A percentile compares a stretch with the other conserved stretches of the same genome.
Evolutionary conservation across 768 basidiomycete genomes (phyloP).

Genomic region (Suillus paluster): DNA sequence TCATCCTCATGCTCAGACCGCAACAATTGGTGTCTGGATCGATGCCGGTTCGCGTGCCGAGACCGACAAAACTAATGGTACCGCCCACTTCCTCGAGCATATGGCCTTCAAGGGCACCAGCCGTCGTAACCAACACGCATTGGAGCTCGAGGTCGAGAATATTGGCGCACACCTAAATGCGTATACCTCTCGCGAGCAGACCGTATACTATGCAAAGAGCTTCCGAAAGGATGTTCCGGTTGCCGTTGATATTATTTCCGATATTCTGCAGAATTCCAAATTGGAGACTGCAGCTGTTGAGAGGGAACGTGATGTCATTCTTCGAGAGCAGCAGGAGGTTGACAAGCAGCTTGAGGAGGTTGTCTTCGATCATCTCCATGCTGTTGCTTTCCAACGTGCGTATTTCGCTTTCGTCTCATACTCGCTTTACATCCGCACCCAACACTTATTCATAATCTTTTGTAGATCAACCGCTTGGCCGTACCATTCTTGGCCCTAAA

Average conservation of each 20-base stretch:
- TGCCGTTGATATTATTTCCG: slow-evolving; percentile 95
- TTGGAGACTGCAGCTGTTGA: slow-evolving; percentile 87
- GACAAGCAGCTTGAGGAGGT: slow-evolving; percentile 99
- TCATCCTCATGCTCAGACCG: slow-evolving; percentile 90
- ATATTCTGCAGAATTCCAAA: slow-evolving; percentile 97
- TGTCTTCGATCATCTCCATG: slow-evolving; percentile 97
- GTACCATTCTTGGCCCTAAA: slow-evolving; percentile 97
- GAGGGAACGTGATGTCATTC: slow-evolving; percentile 93
- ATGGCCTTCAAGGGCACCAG: slow-evolving; percentile 98
- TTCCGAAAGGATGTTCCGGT: slow-evolving; percentile 93
- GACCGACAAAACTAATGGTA: slow-evolving; percentile 92
- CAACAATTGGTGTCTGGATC: slow-evolving; percentile 99
- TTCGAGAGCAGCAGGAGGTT: slow-evolving; percentile 98
- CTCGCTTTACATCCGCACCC: slow-evolving; percentile 9
- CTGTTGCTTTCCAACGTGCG: slow-evolving; percentile 95
- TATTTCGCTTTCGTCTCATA: slow-evolving; percentile 15
- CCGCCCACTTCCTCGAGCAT: slow-evolving; percentile 98
- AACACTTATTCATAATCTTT: slow-evolving; percentile 11
- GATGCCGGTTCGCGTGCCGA: slow-evolving; percentile 98
- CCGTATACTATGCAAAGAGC: slow-evolving; percentile 98
- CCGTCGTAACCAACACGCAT: slow-evolving; percentile 82
- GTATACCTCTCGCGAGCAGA: slow-evolving; percentile 98
- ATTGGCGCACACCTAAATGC: slow-evolving; percentile 97
- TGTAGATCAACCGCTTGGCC: slow-evolving; percentile 90
- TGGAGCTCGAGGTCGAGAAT: slow-evolving; percentile 98